A percentile compares a stretch with the other conserved stretches of the same genome.
Conservation (phyloP, 108 stramenopile species). For the Skeletonema menzelii region DNA sequence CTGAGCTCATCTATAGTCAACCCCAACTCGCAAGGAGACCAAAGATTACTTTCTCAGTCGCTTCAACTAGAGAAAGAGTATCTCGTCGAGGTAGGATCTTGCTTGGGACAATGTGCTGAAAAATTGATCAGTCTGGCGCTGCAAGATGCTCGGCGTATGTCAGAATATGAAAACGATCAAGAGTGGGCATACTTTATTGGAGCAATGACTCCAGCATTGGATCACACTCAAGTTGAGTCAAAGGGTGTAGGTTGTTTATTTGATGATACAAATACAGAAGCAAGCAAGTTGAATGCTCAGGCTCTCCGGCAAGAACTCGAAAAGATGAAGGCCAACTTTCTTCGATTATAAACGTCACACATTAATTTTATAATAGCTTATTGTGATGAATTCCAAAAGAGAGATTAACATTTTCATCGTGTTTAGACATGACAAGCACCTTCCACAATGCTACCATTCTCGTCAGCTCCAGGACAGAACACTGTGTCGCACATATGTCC, state of each 20-base stretch:
- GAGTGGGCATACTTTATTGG: slow-evolving; percentile 34
- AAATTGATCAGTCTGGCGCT: slow-evolving; percentile 32
- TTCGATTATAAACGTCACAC: background rate
- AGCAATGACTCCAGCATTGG: slow-evolving; percentile 31
- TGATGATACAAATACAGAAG: background rate
- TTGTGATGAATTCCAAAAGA: background rate
- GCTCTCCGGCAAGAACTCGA: background rate
- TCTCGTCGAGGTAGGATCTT: slow-evolving; percentile 16
- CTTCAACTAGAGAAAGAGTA: slow-evolving; percentile 26
- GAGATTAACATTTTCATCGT: too few relatives aligned
- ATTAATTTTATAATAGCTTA: slow-evolving; percentile 1
- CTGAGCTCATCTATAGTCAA: slow-evolving; percentile 18
- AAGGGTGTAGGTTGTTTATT: slow-evolving; percentile 10
- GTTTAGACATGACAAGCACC: background rate
- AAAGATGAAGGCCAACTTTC: background rate
- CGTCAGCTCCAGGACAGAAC: background rate
- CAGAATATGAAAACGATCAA: background rate
- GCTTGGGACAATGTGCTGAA: slow-evolving; percentile 30
- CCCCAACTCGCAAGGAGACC: background rate
- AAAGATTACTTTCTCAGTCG: background rate
- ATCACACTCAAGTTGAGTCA: slow-evolving; percentile 38
- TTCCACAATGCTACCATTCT: background rate
- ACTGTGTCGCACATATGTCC: background rate
- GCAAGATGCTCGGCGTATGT: slow-evolving; percentile 32
- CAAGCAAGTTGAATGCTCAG: background rate